Evolutionary conservation across 2,329 filamentous ascomycete species (phyloP), one percentile per base, ranked within the genome.

Genomic region (Cladophialophora yegresii): DNA sequence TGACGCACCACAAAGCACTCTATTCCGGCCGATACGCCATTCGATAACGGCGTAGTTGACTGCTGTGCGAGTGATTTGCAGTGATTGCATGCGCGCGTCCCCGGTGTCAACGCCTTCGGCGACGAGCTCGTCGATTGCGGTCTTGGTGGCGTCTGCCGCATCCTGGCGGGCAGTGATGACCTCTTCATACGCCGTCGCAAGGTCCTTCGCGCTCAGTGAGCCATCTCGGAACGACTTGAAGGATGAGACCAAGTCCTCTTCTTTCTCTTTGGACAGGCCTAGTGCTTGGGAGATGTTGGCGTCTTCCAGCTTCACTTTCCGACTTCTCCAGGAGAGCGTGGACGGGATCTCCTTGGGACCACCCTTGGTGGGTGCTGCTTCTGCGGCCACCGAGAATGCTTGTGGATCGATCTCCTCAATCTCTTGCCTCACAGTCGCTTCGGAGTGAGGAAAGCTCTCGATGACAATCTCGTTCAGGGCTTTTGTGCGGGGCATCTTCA

Each of bases 41-140:
- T 91, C 93, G 62, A 99, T 89, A 77, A 97, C 87, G 70, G 91
- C 91, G 76, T 96, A 98, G 77, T 95, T 96, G 62, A 98, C 91
- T 1, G 93, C 92, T 0, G 96, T 96, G 66, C 90, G 89, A 3
- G 93, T 96, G 64, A 99, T 89, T 70, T 96, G 93, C 53, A 99
- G 81, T 71, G 92, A 88, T 78, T 99, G 95, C 87, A 99, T 92
- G 63, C 92, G 87, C 40, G 86, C 80, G 73, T 99, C 93, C 62
- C 91, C 88, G 75, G 92, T 90, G 23, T 91, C 85, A 13, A 96
- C 86, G 0, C 92, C 90, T 75, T 99, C 95, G 65, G 85, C 87
- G 57, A 86, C 85, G 63, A 97, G 81, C 75, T 98, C 95, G 69
- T 98, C 93, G 65, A 97, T 96, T 10, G 92, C 92, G 71, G 90